These are phyloP conservation scores for Camillea tinctor DNA, from an alignment of 2,329 filamentous ascomycete genomes.

Conservation along the genomic window DNA sequence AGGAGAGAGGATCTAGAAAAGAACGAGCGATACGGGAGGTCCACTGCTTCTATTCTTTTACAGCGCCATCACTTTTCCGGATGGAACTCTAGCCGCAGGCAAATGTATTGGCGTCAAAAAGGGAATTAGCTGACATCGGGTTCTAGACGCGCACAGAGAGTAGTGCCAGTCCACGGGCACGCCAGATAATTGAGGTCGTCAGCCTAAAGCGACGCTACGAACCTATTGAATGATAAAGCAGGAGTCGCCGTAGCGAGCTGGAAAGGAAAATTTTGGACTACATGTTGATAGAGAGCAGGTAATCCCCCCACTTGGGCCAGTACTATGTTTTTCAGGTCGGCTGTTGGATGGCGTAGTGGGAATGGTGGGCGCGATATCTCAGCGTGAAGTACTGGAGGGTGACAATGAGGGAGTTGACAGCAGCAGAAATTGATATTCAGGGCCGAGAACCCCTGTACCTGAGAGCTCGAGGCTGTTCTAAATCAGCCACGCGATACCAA, in stretches of 20 bases:
- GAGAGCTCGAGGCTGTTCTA: constrained; percentile 12
- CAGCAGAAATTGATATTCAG: constrained; percentile 11
- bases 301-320: constrained; percentile 11
- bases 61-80: constrained; percentile 16
- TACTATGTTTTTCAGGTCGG: neutral
- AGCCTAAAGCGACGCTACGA: constrained; percentile 10
- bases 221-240: constrained; percentile 11
- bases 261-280: neutral
- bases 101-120: constrained; percentile 12
- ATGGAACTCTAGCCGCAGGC: constrained; percentile 18
- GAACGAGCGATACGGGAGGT: constrained; percentile 13
- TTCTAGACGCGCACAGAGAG: constrained; percentile 10
- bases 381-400: constrained; percentile 11
- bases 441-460: constrained; percentile 14
- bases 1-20: constrained; percentile 2
- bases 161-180: constrained; percentile 12
- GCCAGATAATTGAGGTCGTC: constrained; percentile 3
- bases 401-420: constrained; percentile 13
- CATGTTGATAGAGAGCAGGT: neutral
- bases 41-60: constrained; percentile 14
- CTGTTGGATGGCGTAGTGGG: constrained; percentile 6
- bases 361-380: constrained; percentile 5
- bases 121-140: constrained; percentile 14
- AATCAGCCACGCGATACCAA: constrained; percentile 16
- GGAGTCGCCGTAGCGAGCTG: neutral